These are phyloP conservation scores for Prunus davidiana DNA, from an alignment of 306 rosid species.

Conservation along the genomic window DNA sequence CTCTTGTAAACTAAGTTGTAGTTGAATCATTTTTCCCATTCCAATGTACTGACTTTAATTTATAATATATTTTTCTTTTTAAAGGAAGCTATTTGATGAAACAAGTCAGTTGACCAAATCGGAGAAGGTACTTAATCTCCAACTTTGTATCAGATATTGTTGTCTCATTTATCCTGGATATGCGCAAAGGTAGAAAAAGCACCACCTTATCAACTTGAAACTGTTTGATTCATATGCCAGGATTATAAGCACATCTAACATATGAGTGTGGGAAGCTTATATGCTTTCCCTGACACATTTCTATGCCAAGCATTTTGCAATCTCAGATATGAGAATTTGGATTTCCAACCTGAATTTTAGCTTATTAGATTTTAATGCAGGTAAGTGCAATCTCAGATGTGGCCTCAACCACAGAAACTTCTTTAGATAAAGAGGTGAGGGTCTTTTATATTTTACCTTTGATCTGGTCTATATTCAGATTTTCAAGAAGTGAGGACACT, in stretches of 20 bases:
- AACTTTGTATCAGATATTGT: not conserved
- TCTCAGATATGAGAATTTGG: not conserved
- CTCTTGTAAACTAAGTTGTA: not conserved
- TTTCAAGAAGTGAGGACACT: not conserved
- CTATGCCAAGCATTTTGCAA: not conserved
- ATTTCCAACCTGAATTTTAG: not conserved
- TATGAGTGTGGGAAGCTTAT: not conserved
- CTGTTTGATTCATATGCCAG: too few relatives aligned
- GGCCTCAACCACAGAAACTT: constrained; percentile 16
- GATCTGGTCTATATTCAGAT: not conserved
- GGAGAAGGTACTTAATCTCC: constrained; percentile 50
- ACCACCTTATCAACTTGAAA: not conserved
- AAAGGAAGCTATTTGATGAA: constrained; percentile 74
- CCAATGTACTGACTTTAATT: not conserved
- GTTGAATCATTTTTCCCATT: not conserved
- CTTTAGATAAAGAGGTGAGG: constrained; percentile 22
- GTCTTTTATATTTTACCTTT: not conserved
- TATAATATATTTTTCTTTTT: not conserved
- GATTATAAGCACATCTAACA: not conserved
- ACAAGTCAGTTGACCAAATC: constrained; percentile 38
- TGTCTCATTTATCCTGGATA: not conserved
- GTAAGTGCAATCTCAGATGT: constrained; percentile 17
- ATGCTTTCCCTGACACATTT: not conserved
- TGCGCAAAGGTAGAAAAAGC: not conserved
- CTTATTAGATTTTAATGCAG: constrained; percentile 22